A percentile compares a stretch with the other conserved stretches of the same genome.
These are phyloP conservation scores for Acacia acuminata DNA, from an alignment of 306 rosid genomes.

Conservation along the genomic window DNA sequence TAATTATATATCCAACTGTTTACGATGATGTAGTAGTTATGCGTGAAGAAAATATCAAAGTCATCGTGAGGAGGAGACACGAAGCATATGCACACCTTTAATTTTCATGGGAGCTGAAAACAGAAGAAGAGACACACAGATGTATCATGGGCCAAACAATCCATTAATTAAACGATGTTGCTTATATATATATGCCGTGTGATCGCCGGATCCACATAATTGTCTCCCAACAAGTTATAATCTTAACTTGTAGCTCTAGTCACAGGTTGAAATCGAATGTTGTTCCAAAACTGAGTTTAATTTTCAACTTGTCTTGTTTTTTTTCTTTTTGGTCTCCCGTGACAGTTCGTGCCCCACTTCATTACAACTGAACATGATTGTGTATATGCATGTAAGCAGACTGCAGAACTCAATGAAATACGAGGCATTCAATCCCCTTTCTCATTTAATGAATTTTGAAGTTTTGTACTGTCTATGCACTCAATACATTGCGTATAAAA, in stretches of 20 bases:
- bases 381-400: too few species aligned
- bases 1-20: neutral
- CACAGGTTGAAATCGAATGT: neutral
- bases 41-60: neutral
- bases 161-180: too few species aligned
- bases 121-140: neutral
- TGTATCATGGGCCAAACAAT: neutral
- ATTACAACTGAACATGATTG: neutral
- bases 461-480: too few species aligned
- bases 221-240: neutral
- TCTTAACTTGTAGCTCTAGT: too few species aligned
- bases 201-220: neutral
- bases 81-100: neutral
- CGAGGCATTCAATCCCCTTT: too few species aligned
- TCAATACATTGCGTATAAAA: too few species aligned
- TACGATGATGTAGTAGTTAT: neutral
- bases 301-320: neutral
- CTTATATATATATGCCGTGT: neutral
- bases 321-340: neutral
- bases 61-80: neutral
- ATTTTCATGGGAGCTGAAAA: neutral
- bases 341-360: neutral
- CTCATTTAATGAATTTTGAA: too few species aligned
- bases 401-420: too few species aligned
- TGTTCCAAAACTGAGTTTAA: neutral